Evolutionary conservation across 257 asterid species (phyloP).

Genomic region (Solanum rostratum): DNA sequence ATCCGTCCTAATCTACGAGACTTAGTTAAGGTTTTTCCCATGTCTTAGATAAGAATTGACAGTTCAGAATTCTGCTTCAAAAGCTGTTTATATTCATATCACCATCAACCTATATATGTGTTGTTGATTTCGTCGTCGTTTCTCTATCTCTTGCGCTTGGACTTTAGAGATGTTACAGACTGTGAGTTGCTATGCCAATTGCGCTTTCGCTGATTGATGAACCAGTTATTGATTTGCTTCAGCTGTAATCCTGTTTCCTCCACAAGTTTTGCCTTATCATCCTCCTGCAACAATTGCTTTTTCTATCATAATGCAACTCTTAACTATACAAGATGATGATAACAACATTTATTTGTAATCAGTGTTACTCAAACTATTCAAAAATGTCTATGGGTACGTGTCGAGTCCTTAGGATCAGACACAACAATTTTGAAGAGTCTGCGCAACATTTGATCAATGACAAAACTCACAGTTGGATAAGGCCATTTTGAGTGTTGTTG

Average conservation of each 20-base stretch:
- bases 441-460: neutral
- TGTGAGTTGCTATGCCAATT: constrained; percentile 92
- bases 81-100: neutral
- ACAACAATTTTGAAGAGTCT: neutral
- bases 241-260: constrained; percentile 90
- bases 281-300: constrained; percentile 48
- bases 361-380: neutral
- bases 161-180: constrained; percentile 72
- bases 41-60: neutral
- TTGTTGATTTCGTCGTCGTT: neutral
- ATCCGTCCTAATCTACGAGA: neutral
- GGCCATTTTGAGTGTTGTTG: constrained; percentile 98
- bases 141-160: constrained; percentile 80
- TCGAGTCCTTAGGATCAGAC: neutral
- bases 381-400: neutral
- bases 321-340: neutral
- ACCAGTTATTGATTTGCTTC: constrained; percentile 96
- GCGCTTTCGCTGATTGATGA: constrained; percentile 91
- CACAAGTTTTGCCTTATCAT: constrained; percentile 91
- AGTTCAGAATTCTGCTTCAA: neutral
- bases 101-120: neutral
- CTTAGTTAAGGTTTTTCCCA: neutral
- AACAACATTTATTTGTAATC: neutral
- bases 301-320: neutral
- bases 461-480: constrained; percentile 70